Evolutionary conservation across 257 asterid species (phyloP).

Genomic region (Paraleonurus japonicus): DNA sequence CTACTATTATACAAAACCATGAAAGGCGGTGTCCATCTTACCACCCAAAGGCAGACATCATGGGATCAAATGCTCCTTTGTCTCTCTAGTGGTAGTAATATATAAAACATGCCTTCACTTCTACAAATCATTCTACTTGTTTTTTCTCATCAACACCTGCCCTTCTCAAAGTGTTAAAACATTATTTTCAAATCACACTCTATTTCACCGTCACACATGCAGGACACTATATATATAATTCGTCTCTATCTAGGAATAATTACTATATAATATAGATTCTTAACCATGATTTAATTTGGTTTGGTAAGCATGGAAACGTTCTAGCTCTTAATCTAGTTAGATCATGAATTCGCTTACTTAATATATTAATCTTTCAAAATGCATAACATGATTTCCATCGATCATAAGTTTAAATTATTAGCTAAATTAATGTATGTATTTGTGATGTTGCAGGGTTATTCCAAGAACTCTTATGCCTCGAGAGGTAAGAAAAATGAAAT

Average conservation of each 20-base stretch:
- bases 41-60: slow-evolving; percentile 62
- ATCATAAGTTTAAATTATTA: no score
- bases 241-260: background rate
- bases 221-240: no score
- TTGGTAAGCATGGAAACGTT: no score
- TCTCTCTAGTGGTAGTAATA: background rate
- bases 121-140: background rate
- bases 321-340: background rate
- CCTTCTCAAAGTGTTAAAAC: no score
- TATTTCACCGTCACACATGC: no score
- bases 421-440: no score
- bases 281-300: background rate
- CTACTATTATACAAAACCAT: no score
- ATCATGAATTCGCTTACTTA: no score
- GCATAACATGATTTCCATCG: background rate
- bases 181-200: no score
- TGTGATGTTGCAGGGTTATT: slow-evolving; percentile 61
- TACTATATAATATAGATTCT: background rate
- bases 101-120: slow-evolving; percentile 10
- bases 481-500: slow-evolving; percentile 54
- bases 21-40: no score
- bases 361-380: no score
- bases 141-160: no score
- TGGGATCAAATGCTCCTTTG: slow-evolving; percentile 51
- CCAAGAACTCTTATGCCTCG: slow-evolving; percentile 92